Percentiles rank a stretch among this genome's conserved stretches.
These are phyloP conservation scores for Yamagishiella unicocca DNA, from an alignment of 139 green algal species.

Conservation along the genomic window DNA sequence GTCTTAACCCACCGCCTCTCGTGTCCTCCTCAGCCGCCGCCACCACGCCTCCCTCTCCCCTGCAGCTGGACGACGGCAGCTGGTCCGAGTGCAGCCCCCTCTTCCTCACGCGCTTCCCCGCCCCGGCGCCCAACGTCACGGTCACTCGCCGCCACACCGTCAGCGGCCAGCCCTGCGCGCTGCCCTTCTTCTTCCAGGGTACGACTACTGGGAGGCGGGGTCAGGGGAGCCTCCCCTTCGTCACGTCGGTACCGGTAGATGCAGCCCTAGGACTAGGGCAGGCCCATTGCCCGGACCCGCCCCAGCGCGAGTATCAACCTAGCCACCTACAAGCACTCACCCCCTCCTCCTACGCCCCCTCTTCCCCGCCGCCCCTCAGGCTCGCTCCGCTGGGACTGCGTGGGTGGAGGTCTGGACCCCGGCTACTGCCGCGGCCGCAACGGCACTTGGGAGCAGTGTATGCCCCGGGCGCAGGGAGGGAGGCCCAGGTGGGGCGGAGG, in stretches of 20 bases:
- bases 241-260: too few relatives aligned
- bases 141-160: not conserved
- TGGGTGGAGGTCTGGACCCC: conserved; percentile 13
- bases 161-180: conserved; percentile 12
- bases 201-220: too few relatives aligned
- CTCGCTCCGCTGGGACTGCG: conserved; percentile 40
- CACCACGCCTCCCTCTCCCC: not conserved
- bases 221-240: too few relatives aligned
- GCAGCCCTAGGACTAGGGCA: too few relatives aligned
- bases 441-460: conserved; percentile 45
- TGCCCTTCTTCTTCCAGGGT: conserved; percentile 42
- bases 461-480: conserved; percentile 28
- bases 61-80: conserved; percentile 31
- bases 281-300: too few relatives aligned
- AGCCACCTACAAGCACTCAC: too few relatives aligned
- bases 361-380: not conserved
- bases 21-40: not conserved
- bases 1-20: not conserved
- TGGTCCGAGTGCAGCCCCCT: conserved; percentile 46
- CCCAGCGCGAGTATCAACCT: too few relatives aligned
- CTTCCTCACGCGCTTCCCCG: conserved; percentile 23
- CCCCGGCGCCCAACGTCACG: conserved; percentile 28
- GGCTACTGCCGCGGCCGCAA: conserved; percentile 32
- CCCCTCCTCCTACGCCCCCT: not conserved
- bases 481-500: conserved; percentile 6